These are phyloP conservation scores for Epicoccum nigrum DNA, from an alignment of 2,329 filamentous ascomycete species.

Conservation along the genomic window DNA sequence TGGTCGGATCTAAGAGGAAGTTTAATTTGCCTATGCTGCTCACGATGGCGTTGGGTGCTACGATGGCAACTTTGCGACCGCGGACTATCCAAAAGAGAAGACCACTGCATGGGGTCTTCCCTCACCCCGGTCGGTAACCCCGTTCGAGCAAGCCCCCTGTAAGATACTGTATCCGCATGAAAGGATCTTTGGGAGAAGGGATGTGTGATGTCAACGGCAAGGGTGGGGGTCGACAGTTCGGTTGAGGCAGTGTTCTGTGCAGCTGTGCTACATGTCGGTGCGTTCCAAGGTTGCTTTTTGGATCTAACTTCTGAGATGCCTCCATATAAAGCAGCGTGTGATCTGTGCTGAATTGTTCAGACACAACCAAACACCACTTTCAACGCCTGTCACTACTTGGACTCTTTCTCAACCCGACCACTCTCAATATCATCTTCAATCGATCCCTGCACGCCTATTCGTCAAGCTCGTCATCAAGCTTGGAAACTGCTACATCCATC, in stretches of 20 bases:
- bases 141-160: constrained; percentile 11
- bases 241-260: not conserved
- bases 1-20: constrained; percentile 16
- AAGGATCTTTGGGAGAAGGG: constrained; percentile 13
- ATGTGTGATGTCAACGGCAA: constrained; percentile 15
- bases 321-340: constrained; percentile 8
- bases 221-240: constrained; percentile 4
- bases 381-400: not conserved
- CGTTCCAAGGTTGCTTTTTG: constrained; percentile 15
- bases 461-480: no score
- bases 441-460: no score
- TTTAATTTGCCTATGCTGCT: constrained; percentile 9
- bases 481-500: no score
- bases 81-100: constrained; percentile 7
- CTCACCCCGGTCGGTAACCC: constrained; percentile 4
- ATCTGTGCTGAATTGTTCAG: not conserved
- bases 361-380: not conserved
- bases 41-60: constrained; percentile 8
- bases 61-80: constrained; percentile 4
- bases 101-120: constrained; percentile 12
- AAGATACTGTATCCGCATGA: not conserved
- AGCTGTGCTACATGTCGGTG: constrained; percentile 16
- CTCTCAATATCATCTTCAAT: no score
- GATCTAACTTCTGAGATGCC: not conserved
- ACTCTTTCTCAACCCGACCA: not conserved